Conservation (phyloP, 306 rosid genomes). For the Acacia melanoxylon region DNA sequence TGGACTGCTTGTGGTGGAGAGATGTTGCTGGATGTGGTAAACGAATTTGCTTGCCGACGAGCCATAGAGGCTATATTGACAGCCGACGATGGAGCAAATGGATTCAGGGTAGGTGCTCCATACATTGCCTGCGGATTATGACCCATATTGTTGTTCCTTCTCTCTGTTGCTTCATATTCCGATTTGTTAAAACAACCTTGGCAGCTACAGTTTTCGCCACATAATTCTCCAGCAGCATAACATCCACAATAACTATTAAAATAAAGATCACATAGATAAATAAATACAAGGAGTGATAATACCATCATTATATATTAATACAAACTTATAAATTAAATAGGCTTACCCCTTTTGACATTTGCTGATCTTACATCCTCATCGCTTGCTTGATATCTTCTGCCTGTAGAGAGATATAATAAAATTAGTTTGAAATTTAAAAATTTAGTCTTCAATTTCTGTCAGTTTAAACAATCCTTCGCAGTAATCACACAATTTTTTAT, state of each 20-base stretch:
- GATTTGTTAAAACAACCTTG: not conserved
- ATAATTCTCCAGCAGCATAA: not conserved
- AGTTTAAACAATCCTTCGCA: not conserved
- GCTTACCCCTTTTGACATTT: not conserved
- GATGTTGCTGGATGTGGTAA: no score
- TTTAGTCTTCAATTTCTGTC: no score
- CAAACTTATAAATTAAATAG: not conserved
- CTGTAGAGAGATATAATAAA: not conserved
- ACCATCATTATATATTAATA: no score
- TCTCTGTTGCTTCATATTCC: not conserved
- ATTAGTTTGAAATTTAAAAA: not conserved
- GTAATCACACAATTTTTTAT: no score
- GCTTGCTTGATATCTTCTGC: not conserved
- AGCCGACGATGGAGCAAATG: conserved; percentile 41
- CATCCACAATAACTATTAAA: not conserved
- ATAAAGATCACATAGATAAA: no score
- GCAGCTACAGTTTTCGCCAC: not conserved
- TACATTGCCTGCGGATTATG: conserved; percentile 70
- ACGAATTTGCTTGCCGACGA: no score
- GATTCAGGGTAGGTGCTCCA: conserved; percentile 90
- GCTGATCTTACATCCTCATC: not conserved
- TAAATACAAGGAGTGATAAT: no score
- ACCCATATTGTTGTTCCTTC: not conserved
- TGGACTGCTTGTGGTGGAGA: conserved; percentile 60
- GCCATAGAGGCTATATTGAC: no score